Base-by-base conservation (phyloP, 2,329 filamentous ascomycete genomes). In the Triangularia setosa region DNA sequence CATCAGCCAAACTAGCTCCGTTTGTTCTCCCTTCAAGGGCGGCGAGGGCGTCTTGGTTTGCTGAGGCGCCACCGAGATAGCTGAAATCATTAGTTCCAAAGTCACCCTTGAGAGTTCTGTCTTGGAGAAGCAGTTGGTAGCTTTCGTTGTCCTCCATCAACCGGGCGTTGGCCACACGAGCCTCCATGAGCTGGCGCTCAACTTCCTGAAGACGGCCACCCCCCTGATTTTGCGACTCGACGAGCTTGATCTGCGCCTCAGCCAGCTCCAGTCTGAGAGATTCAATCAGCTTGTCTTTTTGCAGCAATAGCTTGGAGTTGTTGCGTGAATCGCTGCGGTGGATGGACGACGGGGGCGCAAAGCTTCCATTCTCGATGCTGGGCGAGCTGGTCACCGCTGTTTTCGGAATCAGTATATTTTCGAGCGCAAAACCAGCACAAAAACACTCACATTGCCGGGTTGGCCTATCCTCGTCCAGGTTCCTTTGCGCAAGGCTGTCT, bases 141-240 rank as follows among this genome's bases (percentile, higher is more conserved):
- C 93, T 96, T 78, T 99, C 95, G 73, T 98, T 98, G 77, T 99
- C 95, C 79, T 99, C 95, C 91, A 97, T 95, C 68, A 99, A 82
- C 55, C 93, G 87, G 64, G 95, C 95, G 74, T 98, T 99, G 70
- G 93, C 90, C 90, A 98, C 95, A 72, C 93, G 92, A 44, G 92
- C 90, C 74, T 98, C 94, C 78, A 97, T 88, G 60, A 98, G 85
- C 69, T 91, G 87, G 71, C 90, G 90, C 79, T 98, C 93, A n/a
- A 98, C 85, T 76, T 97, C 92, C 69, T 92, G 90, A 73, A 97
- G 81, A 27, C 91, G 88, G 55, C 92, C 93, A 61, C 93, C 94
- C 60, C 93, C 94, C 77, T 91, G 88, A 75, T 97, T 97, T 78
- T 98, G 93, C 62, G 95, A 88, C 77, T 98, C 94, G 27, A 97